Conservation (phyloP, 208 protist species). For the Trypanosomatidae sp. region DNA sequence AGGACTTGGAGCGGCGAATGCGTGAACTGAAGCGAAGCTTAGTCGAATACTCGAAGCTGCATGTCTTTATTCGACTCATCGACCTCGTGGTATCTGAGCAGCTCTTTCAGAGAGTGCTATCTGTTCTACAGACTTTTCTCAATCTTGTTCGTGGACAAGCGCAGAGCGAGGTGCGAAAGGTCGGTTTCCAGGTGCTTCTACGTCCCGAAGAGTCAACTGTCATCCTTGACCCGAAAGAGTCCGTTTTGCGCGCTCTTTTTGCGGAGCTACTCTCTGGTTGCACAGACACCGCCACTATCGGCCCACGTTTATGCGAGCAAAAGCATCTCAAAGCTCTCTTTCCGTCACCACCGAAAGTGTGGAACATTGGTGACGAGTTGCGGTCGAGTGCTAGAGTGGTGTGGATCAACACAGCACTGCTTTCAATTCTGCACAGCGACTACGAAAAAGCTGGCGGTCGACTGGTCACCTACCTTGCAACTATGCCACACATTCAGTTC, state of each 20-base stretch:
- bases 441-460: conserved; percentile 81
- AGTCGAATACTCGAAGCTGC: conserved; percentile 90
- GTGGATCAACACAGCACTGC: conserved; percentile 53
- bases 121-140: conserved; percentile 59
- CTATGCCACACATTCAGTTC: conserved; percentile 87
- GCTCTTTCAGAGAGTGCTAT: conserved; percentile 75
- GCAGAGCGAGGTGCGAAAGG: conserved; percentile 60
- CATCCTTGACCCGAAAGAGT: conserved; percentile 75
- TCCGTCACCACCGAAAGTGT: conserved; percentile 68
- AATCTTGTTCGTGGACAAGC: conserved; percentile 71
- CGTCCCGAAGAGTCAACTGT: conserved; percentile 63
- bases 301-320: conserved; percentile 73
- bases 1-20: conserved; percentile 83
- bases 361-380: conserved; percentile 71
- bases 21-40: conserved; percentile 92
- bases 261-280: conserved; percentile 66
- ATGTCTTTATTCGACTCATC: conserved; percentile 87
- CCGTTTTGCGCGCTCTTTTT: conserved; percentile 56
- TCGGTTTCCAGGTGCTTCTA: conserved; percentile 91
- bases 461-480: conserved; percentile 77
- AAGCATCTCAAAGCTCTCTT: conserved; percentile 84
- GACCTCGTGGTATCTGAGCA: conserved; percentile 89
- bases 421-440: conserved; percentile 73
- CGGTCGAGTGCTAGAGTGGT: conserved; percentile 63
- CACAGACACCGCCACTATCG: conserved; percentile 55